Percentiles rank a stretch among this genome's conserved stretches.
phyloP scores from a whole-genome alignment of 345 rosid species.

The Turritis glabra region DNA sequence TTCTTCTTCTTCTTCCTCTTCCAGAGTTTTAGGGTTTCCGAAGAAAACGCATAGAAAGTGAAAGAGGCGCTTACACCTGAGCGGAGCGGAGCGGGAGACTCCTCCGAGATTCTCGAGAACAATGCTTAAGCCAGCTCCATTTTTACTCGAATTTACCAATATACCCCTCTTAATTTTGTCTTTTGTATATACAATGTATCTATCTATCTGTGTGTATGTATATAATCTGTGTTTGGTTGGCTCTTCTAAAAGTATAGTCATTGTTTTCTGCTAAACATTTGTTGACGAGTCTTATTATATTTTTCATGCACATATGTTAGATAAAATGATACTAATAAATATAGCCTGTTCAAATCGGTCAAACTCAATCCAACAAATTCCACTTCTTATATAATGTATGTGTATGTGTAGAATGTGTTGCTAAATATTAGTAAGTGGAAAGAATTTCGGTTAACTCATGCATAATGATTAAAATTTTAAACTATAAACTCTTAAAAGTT shows the following conservation, averaged over 20 bases:
- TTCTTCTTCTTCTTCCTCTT: too few species aligned
- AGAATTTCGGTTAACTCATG: neutral
- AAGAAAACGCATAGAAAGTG: neutral
- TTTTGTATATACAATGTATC: neutral
- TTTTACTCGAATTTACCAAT: neutral
- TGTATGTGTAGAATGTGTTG: too few species aligned
- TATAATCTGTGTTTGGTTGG: neutral
- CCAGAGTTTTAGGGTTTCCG: constrained; percentile 34
- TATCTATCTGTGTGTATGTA: neutral
- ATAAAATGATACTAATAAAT: neutral
- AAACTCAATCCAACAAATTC: neutral
- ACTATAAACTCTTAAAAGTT: too few species aligned
- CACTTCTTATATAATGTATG: too few species aligned
- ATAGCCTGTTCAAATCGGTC: neutral
- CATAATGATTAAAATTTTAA: too few species aligned
- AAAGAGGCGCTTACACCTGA: neutral
- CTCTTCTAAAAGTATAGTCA: too few species aligned
- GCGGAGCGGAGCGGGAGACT: constrained; percentile 39
- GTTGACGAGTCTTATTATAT: neutral
- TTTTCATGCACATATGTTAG: neutral
- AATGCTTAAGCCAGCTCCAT: constrained; percentile 22
- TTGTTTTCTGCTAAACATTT: neutral
- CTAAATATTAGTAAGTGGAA: too few species aligned
- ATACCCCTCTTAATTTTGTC: constrained; percentile 15
- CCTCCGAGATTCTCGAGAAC: constrained; percentile 15